These are phyloP conservation scores for Penicillium olsonii DNA, from an alignment of 2,329 filamentous ascomycete species.

Conservation along the genomic window DNA sequence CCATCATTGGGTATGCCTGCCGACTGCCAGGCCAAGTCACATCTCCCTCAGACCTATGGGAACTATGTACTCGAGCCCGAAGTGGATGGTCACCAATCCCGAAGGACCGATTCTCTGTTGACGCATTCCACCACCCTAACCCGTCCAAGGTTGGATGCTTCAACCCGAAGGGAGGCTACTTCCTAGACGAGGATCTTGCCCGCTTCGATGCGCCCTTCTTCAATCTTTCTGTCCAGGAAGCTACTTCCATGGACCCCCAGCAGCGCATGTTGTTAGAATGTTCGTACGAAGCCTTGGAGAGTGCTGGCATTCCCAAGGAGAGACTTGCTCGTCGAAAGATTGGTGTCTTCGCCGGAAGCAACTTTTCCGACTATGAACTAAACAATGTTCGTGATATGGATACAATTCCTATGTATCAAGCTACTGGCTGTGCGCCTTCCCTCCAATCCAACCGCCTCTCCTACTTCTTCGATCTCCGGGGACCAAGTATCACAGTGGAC, in stretches of 20 bases:
- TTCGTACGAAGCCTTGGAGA: constrained; percentile 31
- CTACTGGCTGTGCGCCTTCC: constrained; percentile 22
- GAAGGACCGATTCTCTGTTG: constrained; percentile 22
- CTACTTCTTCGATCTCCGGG: constrained; percentile 32
- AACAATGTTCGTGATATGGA: constrained; percentile 25
- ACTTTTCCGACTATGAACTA: constrained; percentile 27
- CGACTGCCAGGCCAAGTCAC: constrained; percentile 26
- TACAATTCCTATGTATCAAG: constrained; percentile 21
- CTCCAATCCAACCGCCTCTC: constrained; percentile 31
- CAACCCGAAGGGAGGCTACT: constrained; percentile 28
- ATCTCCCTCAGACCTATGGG: constrained; percentile 26
- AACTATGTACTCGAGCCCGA: constrained; percentile 23
- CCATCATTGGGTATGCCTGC: constrained; percentile 29
- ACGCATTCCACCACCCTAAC: constrained; percentile 26
- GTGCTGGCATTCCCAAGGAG: constrained; percentile 31
- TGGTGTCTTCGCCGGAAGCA: constrained; percentile 25
- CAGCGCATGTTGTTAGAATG: constrained; percentile 28
- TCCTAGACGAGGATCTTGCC: constrained; percentile 28
- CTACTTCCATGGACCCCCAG: constrained; percentile 29
- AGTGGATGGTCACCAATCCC: constrained; percentile 25
- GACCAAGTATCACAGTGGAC: constrained; percentile 31
- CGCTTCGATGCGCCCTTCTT: constrained; percentile 31
- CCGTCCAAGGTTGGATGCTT: constrained; percentile 22
- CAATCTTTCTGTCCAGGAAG: constrained; percentile 26
- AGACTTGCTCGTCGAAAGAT: constrained; percentile 23